phyloP scores from a whole-genome alignment of 2,329 filamentous ascomycete species.

The Cercospora beticola region DNA sequence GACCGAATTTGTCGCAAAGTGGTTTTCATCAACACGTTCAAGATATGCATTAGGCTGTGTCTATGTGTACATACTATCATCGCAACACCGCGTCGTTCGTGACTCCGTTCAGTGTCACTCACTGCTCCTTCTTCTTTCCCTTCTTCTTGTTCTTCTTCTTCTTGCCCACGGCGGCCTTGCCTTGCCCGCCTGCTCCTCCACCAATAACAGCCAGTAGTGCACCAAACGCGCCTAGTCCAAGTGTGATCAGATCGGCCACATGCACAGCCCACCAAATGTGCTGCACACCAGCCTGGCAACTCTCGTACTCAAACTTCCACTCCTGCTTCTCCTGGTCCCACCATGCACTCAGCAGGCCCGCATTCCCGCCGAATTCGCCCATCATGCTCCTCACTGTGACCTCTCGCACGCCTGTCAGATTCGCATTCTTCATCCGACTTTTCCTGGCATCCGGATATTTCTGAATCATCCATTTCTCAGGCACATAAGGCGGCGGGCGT shows the following conservation, averaged over 20 bases:
- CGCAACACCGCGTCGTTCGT: neutral
- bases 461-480: conserved; percentile 27
- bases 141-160: conserved; percentile 7
- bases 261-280: conserved; percentile 95
- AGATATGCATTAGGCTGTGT: neutral
- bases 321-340: conserved; percentile 71
- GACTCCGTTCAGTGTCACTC: neutral
- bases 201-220: conserved; percentile 11
- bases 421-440: conserved; percentile 6
- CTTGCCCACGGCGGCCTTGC: neutral
- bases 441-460: conserved; percentile 18
- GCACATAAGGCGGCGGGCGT: neutral
- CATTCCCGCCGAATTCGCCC: conserved; percentile 92
- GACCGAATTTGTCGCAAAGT: no score
- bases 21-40: neutral
- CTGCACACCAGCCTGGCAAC: conserved; percentile 78
- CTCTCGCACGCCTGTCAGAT: conserved; percentile 68
- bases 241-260: conserved; percentile 61
- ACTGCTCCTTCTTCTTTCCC: conserved; percentile 2
- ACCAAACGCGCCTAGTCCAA: conserved; percentile 34
- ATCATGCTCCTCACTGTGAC: conserved; percentile 98
- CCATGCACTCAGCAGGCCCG: conserved; percentile 84
- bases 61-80: neutral
- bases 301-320: conserved; percentile 80
- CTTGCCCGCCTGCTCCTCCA: conserved; percentile 7